Conservation (phyloP, 2,329 filamentous ascomycete genomes). For the Colletotrichum musae region DNA sequence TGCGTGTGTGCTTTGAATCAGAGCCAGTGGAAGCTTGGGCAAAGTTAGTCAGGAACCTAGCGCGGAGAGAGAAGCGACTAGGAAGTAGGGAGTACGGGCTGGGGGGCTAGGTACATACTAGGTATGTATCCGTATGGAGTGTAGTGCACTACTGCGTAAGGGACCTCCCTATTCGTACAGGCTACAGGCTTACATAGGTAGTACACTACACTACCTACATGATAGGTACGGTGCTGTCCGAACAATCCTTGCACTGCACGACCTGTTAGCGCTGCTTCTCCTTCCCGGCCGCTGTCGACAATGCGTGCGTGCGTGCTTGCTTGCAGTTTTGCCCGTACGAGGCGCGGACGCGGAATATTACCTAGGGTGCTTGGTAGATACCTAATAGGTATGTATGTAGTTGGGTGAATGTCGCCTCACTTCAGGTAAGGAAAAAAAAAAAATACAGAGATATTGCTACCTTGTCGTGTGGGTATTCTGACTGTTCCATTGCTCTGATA, state of each 20-base stretch:
- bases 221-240: background rate
- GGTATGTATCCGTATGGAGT: background rate
- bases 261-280: slow-evolving; percentile 21
- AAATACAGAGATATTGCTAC: too few species aligned
- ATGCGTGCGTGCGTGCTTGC: too few species aligned
- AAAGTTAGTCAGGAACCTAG: slow-evolving; percentile 41
- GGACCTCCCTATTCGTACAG: too few species aligned
- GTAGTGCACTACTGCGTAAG: background rate
- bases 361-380: too few species aligned
- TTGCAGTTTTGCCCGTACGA: too few species aligned
- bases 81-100: background rate
- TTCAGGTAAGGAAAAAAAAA: too few species aligned
- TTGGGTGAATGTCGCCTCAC: too few species aligned
- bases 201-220: background rate
- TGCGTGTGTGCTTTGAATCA: slow-evolving; percentile 37
- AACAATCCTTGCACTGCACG: slow-evolving; percentile 19
- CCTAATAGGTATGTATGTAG: too few species aligned
- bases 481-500: too few species aligned
- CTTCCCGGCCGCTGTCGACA: slow-evolving; percentile 6
- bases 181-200: background rate
- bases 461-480: too few species aligned
- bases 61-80: slow-evolving; percentile 29
- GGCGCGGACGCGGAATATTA: too few species aligned
- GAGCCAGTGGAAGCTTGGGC: slow-evolving; percentile 36
- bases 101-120: background rate